phyloP scores from a whole-genome alignment of 352 stramenopile species.

The Phytopythium vexans region DNA sequence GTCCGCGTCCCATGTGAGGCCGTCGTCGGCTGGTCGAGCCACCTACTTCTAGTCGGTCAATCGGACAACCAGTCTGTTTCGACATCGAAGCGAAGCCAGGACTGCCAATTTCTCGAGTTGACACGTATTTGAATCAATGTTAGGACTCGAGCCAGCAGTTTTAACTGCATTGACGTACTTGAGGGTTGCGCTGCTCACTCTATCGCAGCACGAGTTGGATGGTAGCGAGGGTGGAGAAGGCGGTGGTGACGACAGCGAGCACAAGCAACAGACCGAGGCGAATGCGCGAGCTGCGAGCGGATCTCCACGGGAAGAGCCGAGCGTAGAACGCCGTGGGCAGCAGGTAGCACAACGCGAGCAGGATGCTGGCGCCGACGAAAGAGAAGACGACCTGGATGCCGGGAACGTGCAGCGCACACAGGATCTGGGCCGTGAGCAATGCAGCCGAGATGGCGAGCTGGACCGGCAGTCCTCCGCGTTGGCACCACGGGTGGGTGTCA shows the following conservation, averaged over 20 bases:
- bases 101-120: not conserved
- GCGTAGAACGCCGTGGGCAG: constrained; percentile 63
- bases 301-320: constrained; percentile 41
- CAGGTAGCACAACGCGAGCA: constrained; percentile 72
- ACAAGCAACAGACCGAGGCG: constrained; percentile 24
- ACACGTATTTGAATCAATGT: too few relatives aligned
- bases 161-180: not conserved
- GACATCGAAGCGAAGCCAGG: not conserved
- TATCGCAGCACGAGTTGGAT: constrained; percentile 26
- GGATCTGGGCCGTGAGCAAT: constrained; percentile 41
- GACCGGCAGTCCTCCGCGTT: constrained; percentile 8
- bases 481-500: constrained; percentile 12
- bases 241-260: constrained; percentile 35
- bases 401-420: constrained; percentile 50
- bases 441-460: constrained; percentile 38
- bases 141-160: too few relatives aligned
- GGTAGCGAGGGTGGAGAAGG: constrained; percentile 61
- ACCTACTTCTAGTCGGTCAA: constrained; percentile 20
- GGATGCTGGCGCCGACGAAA: constrained; percentile 68
- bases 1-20: too few relatives aligned
- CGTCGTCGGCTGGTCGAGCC: not conserved
- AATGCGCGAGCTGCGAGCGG: constrained; percentile 13
- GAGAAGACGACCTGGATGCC: constrained; percentile 73
- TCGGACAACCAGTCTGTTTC: too few relatives aligned
- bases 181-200: not conserved